Percentiles rank a stretch among this genome's conserved stretches.
These are phyloP conservation scores for Mycena rosella DNA, from an alignment of 768 basidiomycete genomes.

Conservation along the genomic window DNA sequence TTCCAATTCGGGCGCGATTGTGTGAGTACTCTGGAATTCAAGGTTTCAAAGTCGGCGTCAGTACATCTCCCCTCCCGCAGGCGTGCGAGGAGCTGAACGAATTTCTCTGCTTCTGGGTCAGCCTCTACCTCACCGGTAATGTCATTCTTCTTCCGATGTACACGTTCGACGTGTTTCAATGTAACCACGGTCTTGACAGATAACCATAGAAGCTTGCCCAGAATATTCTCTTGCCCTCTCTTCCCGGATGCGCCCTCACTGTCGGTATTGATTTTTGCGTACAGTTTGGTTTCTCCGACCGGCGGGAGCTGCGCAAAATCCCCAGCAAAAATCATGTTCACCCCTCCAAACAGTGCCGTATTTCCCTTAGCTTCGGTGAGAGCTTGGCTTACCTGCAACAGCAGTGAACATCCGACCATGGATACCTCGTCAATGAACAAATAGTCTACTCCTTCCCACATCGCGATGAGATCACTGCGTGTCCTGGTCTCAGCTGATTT, in stretches of 20 bases:
- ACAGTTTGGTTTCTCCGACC: slow-evolving; percentile 43
- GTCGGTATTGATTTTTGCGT: slow-evolving; percentile 27
- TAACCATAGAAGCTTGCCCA: slow-evolving; percentile 46
- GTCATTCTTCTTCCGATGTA: not conserved
- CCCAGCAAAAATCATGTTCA: slow-evolving; percentile 54
- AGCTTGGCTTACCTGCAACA: slow-evolving; percentile 48
- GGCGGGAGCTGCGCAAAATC: slow-evolving; percentile 52
- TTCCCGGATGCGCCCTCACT: not conserved
- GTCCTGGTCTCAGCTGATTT: slow-evolving; percentile 17
- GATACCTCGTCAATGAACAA: slow-evolving; percentile 57
- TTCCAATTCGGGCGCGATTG: no score
- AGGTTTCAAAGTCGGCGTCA: no score
- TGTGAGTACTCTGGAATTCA: no score
- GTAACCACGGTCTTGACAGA: slow-evolving; percentile 43
- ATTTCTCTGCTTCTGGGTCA: no score
- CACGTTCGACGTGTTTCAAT: slow-evolving; percentile 35
- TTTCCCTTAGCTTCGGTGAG: slow-evolving; percentile 48
- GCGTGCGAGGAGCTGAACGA: no score
- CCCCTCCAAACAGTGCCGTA: slow-evolving; percentile 49
- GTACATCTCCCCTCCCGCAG: no score
- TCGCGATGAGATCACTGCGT: slow-evolving; percentile 36
- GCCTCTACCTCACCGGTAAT: not conserved
- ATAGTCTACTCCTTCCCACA: slow-evolving; percentile 44
- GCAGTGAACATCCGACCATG: slow-evolving; percentile 51
- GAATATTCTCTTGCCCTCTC: slow-evolving; percentile 35